Conservation (phyloP, 495 filamentous ascomycete species). For the Podospora pseudoanserina region DNA sequence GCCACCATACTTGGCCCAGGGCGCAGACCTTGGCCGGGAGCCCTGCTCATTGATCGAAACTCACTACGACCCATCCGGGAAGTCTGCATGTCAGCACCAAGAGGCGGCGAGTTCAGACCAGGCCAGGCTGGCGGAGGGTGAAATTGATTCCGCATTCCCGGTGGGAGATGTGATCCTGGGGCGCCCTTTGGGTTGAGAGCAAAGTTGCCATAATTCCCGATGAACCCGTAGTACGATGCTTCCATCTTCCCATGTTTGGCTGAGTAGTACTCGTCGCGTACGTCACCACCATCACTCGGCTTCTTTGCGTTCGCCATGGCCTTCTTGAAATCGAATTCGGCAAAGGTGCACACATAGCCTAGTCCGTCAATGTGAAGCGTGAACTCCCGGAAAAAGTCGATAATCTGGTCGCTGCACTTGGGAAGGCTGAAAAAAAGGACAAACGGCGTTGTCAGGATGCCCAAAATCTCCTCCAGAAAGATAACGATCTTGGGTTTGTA, state of each 20-base stretch:
- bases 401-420: conserved; percentile 84
- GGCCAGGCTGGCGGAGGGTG: conserved; percentile 79
- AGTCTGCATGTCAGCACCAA: conserved; percentile 52
- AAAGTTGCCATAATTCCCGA: conserved; percentile 88
- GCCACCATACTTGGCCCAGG: conserved; percentile 35
- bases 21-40: conserved; percentile 22
- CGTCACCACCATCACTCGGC: conserved; percentile 46
- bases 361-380: conserved; percentile 95
- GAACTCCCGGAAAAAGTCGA: conserved; percentile 97
- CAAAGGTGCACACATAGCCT: conserved; percentile 93
- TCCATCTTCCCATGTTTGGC: conserved; percentile 97
- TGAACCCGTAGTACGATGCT: conserved; percentile 86
- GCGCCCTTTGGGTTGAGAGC: conserved; percentile 59
- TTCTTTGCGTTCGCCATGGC: conserved; percentile 54
- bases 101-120: conserved; percentile 60
- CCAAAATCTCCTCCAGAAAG: conserved; percentile 87
- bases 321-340: conserved; percentile 96
- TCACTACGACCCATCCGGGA: conserved; percentile 47
- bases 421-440: conserved; percentile 84
- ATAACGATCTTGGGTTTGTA: conserved; percentile 88
- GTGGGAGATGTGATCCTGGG: conserved; percentile 45
- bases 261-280: conserved; percentile 87
- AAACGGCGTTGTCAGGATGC: conserved; percentile 87
- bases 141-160: conserved; percentile 57
- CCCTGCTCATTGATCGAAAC: conserved; percentile 25